phyloP scores from a whole-genome alignment of 257 asterid genomes.

The Schizonepeta tenuifolia region DNA sequence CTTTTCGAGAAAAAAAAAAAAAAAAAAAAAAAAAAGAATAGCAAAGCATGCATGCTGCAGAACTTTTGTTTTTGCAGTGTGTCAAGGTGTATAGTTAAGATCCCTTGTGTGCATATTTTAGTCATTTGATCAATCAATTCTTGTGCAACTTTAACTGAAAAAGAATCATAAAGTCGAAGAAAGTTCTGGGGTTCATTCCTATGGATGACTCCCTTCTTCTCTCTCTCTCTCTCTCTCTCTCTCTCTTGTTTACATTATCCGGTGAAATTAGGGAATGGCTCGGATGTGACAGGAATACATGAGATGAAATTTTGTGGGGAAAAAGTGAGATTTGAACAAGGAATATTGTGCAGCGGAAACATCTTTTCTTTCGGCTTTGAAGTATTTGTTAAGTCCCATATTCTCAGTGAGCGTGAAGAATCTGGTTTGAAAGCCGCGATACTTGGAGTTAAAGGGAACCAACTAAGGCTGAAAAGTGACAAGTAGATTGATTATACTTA shows the following conservation, averaged over 20 bases:
- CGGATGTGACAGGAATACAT: background rate
- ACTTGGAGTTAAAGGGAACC: constrained; percentile 43
- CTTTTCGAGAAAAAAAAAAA: constrained; percentile 14
- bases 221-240: background rate
- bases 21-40: background rate
- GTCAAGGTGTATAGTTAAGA: constrained; percentile 12
- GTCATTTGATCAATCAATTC: constrained; percentile 39
- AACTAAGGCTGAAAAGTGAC: constrained; percentile 30
- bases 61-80: background rate
- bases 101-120: constrained; percentile 24
- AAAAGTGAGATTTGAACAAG: constrained; percentile 29
- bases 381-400: constrained; percentile 38
- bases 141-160: constrained; percentile 37
- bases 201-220: too few relatives aligned
- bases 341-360: constrained; percentile 37
- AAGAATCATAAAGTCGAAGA: constrained; percentile 23
- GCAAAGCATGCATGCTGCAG: constrained; percentile 12
- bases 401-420: constrained; percentile 39
- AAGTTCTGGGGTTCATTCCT: constrained; percentile 18
- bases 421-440: constrained; percentile 44
- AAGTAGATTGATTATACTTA: constrained; percentile 24
- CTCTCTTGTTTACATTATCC: constrained; percentile 13
- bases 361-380: constrained; percentile 30
- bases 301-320: background rate
- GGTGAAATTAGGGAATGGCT: background rate